Conservation (phyloP, 2,329 filamentous ascomycete species). For the Epichloe bromicola region DNA sequence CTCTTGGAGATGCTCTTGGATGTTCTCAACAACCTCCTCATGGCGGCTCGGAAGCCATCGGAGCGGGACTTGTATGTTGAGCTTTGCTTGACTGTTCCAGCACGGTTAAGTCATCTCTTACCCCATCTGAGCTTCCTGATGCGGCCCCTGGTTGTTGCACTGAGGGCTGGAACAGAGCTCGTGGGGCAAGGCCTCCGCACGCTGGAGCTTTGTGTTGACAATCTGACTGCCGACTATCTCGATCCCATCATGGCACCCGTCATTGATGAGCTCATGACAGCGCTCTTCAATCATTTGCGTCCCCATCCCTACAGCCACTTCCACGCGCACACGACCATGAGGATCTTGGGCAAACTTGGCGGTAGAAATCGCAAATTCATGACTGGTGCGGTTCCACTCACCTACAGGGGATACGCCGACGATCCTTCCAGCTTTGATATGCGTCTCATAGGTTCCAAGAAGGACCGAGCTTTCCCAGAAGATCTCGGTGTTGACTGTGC, state of each 20-base stretch:
- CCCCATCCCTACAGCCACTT: conserved; percentile 95
- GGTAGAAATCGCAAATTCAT: conserved; percentile 93
- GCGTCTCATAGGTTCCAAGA: conserved; percentile 76
- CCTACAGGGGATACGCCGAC: conserved; percentile 75
- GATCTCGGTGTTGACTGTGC: conserved; percentile 80
- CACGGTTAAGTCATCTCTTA: conserved; percentile 81
- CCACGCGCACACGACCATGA: conserved; percentile 93
- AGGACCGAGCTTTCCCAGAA: conserved; percentile 76
- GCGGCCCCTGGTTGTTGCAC: conserved; percentile 89
- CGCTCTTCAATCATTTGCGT: conserved; percentile 87
- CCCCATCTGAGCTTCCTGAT: conserved; percentile 95
- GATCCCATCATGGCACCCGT: conserved; percentile 99
- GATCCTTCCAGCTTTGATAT: conserved; percentile 81
- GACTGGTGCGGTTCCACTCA: conserved; percentile 73
- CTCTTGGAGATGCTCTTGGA: conserved; percentile 95
- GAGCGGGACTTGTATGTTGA: conserved; percentile 96
- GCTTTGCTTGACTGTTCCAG: conserved; percentile 88
- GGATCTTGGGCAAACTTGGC: conserved; percentile 91
- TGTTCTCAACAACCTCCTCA: conserved; percentile 85
- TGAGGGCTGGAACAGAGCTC: conserved; percentile 82
- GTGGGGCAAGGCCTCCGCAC: conserved; percentile 90
- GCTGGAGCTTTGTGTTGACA: conserved; percentile 92
- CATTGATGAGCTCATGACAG: conserved; percentile 97
- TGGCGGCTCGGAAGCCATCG: conserved; percentile 77
- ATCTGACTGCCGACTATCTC: conserved; percentile 91